Evolutionary conservation across 2,329 filamentous ascomycete genomes (phyloP).

Genomic region (Xylariaceae sp.): DNA sequence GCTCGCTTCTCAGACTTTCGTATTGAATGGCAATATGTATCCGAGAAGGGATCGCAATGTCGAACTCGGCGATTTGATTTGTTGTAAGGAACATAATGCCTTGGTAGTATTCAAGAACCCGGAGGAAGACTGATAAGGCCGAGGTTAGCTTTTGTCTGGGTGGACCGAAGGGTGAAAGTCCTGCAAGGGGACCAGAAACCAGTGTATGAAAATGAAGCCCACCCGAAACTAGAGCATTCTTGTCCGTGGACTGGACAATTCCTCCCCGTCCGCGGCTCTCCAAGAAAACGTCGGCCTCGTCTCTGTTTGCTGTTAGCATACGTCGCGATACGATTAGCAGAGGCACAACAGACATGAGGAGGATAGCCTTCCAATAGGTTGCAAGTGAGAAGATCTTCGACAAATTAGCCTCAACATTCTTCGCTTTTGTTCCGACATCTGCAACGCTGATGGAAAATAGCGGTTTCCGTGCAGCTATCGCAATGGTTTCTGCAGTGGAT

Average conservation of each 20-base stretch:
- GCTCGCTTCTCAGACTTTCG: too few relatives aligned
- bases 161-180: too few relatives aligned
- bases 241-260: conserved; percentile 4
- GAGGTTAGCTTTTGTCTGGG: conserved; percentile 28
- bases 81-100: conserved; percentile 38
- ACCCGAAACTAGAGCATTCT: conserved; percentile 6
- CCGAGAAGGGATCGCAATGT: not conserved
- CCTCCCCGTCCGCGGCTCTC: conserved; percentile 26
- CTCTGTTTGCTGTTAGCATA: not conserved
- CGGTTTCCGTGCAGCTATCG: not conserved
- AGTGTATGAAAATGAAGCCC: conserved; percentile 34
- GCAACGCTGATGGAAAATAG: conserved; percentile 5
- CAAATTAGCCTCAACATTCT: not conserved
- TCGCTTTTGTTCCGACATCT: conserved; percentile 6
- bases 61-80: conserved; percentile 28
- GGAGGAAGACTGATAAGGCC: conserved; percentile 32
- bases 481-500: conserved; percentile 2
- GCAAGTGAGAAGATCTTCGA: conserved; percentile 1
- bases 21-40: not conserved
- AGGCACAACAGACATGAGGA: not conserved
- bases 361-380: conserved; percentile 1
- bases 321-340: not conserved
- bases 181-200: too few relatives aligned
- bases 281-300: conserved; percentile 9
- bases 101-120: conserved; percentile 31